Base-by-base conservation (phyloP, 2,329 filamentous ascomycete species). In the Alternaria consortialis region DNA sequence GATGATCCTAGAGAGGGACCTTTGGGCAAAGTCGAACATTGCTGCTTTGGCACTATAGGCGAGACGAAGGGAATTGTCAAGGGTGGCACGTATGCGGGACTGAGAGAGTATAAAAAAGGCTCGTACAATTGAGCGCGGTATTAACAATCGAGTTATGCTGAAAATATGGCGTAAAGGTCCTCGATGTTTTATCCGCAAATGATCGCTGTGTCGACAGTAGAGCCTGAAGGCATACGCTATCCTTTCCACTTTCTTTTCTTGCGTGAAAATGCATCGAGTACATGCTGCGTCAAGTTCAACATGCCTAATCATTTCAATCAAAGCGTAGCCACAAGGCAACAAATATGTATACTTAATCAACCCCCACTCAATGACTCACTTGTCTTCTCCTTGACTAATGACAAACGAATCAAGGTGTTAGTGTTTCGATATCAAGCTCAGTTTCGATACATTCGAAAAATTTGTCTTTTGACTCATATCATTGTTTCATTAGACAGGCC, bases 41-140 rank as follows among this genome's bases (percentile, higher is more conserved):
- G 75, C 39, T 73, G 73, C 29, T 81, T 80, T 68, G 78, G 79
- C 0, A 74, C 74, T 1, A 67, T 68, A 32, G 75, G 73, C 0
- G 79, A 80, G 68, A 76, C 77, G 5, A 77, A 75, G 55, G 70
- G 74, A 17, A 80, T 81, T 59, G 66, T 74, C 5, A 80, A 77
- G 60, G 67, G 75, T 17, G 75, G 75, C 7, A 72, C 66, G 37
- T 80, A 80, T 69, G 75, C 77, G 4, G 77, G 76, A 7, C 62
- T 79, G 64, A 42, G 34, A 20, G 23, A 20, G 56, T 46, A 40
- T 32, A 46, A 29, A 36, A 12, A 5, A 42, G 7, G 39, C 39
- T 25, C 20, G 37, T 6, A 17, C n/a, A 17, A 7, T 37, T 37
- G 34, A 17, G 37, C 36, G 12, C 31, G 2, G 7, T 17, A 37